These are phyloP conservation scores for Lipomyces starkeyi DNA, from an alignment of 805 yeast species.

Conservation along the genomic window DNA sequence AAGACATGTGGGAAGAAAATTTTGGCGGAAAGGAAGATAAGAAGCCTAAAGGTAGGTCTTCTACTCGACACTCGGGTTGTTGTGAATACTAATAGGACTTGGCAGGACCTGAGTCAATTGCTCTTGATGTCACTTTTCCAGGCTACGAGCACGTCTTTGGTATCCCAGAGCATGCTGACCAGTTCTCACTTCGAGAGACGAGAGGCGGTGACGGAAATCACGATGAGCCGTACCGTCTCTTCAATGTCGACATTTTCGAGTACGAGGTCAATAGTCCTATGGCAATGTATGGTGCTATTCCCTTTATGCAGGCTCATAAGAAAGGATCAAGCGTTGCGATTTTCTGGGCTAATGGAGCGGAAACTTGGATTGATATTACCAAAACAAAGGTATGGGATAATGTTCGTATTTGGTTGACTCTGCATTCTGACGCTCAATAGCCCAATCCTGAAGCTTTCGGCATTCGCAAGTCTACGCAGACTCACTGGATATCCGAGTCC, in stretches of 20 bases:
- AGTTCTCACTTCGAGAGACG: slow-evolving; percentile 76
- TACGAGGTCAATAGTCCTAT: slow-evolving; percentile 80
- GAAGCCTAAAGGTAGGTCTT: slow-evolving; percentile 63
- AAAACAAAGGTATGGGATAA: slow-evolving; percentile 28
- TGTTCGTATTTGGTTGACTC: not conserved
- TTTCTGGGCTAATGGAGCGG: slow-evolving; percentile 93
- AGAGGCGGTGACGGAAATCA: slow-evolving; percentile 44
- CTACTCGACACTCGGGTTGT: not conserved
- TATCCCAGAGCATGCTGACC: slow-evolving; percentile 96
- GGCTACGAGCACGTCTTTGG: slow-evolving; percentile 77
- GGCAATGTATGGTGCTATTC: slow-evolving; percentile 96
- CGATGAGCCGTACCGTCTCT: slow-evolving; percentile 81
- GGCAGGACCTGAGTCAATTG: slow-evolving; percentile 80
- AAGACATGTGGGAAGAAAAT: slow-evolving; percentile 70
- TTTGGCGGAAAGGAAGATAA: slow-evolving; percentile 73
- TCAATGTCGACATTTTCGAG: slow-evolving; percentile 94
- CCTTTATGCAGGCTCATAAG: slow-evolving; percentile 76
- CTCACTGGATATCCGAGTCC: slow-evolving; percentile 95
- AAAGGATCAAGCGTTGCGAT: slow-evolving; percentile 68
- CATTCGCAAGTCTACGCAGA: slow-evolving; percentile 45
- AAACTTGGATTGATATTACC: slow-evolving; percentile 81
- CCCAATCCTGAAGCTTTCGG: slow-evolving; percentile 33
- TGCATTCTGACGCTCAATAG: not conserved
- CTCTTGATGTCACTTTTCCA: slow-evolving; percentile 70
- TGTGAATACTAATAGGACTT: not conserved